phyloP scores from a whole-genome alignment of 140 eudicot species.

The Cichorium intybus region DNA sequence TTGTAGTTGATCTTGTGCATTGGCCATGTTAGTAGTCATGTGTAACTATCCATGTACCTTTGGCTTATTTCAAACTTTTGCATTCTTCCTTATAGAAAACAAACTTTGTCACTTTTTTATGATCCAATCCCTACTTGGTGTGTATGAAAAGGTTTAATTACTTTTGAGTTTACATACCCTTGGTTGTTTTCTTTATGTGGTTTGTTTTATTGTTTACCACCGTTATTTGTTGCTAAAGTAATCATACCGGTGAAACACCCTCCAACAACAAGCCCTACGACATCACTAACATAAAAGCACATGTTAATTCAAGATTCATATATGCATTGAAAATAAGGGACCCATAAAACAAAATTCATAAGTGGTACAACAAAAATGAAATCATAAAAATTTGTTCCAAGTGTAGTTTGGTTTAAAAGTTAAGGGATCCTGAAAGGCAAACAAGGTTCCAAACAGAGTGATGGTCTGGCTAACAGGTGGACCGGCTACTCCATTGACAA shows the following conservation, averaged over 20 bases:
- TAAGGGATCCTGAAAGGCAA: slow-evolving; percentile 46
- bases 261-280: no score
- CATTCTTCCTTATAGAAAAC: background rate
- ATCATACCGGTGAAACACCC: no score
- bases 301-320: no score
- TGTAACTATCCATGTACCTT: slow-evolving; percentile 1
- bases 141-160: background rate
- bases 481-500: slow-evolving; percentile 51
- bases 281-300: no score
- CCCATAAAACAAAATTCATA: no score
- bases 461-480: slow-evolving; percentile 44
- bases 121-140: background rate
- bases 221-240: no score
- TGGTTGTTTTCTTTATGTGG: no score
- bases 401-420: slow-evolving; percentile 36
- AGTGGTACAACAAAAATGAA: no score
- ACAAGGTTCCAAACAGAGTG: slow-evolving; percentile 54
- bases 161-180: no score
- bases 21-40: slow-evolving; percentile 9
- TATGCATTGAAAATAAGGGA: no score
- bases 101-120: background rate
- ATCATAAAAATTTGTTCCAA: slow-evolving; percentile 19
- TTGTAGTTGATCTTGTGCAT: slow-evolving; percentile 17
- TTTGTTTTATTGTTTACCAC: no score
- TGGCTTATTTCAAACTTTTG: background rate